phyloP scores from a whole-genome alignment of 1,284 basidiomycete genomes.

The Ganoderma boninense region DNA sequence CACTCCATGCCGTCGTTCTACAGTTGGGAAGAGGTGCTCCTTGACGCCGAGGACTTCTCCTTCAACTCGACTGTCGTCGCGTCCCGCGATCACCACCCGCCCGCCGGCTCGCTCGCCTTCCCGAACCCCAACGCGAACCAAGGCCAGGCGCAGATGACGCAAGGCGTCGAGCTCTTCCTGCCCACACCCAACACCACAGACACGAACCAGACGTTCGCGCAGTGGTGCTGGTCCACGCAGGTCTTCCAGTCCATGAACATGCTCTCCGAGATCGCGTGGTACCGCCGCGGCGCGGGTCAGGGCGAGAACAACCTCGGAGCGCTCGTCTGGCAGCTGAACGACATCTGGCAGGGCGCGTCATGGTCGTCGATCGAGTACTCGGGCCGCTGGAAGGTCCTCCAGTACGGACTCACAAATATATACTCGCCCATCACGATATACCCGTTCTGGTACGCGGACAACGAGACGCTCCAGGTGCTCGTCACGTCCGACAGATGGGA shows the following conservation, averaged over 20 bases:
- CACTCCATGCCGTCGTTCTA: conserved; percentile 74
- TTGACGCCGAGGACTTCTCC: conserved; percentile 57
- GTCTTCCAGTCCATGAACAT: conserved; percentile 67
- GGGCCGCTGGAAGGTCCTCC: conserved; percentile 68
- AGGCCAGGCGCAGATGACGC: conserved; percentile 64
- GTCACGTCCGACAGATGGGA: conserved; percentile 63
- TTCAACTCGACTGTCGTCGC: conserved; percentile 69
- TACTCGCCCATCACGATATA: conserved; percentile 61
- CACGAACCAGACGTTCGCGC: conserved; percentile 65
- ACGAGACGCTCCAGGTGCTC: conserved; percentile 57
- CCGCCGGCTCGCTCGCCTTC: conserved; percentile 61
- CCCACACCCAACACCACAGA: conserved; percentile 58
- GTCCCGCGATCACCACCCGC: conserved; percentile 67
- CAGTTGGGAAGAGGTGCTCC: conserved; percentile 66
- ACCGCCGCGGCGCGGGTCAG: conserved; percentile 62
- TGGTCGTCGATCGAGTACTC: conserved; percentile 71
- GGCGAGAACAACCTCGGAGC: conserved; percentile 68
- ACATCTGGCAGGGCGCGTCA: conserved; percentile 71
- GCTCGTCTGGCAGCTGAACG: conserved; percentile 72
- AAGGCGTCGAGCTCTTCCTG: conserved; percentile 61
- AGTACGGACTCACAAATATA: conserved; percentile 57
- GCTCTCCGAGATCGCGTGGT: conserved; percentile 67
- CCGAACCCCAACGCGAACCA: conserved; percentile 65
- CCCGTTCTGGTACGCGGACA: conserved; percentile 61
- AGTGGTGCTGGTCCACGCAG: conserved; percentile 70